A percentile compares a stretch with the other conserved stretches of the same genome.
Evolutionary conservation across 23 red algal genomes (phyloP).

Genomic region (Gracilaria vermiculophylla): DNA sequence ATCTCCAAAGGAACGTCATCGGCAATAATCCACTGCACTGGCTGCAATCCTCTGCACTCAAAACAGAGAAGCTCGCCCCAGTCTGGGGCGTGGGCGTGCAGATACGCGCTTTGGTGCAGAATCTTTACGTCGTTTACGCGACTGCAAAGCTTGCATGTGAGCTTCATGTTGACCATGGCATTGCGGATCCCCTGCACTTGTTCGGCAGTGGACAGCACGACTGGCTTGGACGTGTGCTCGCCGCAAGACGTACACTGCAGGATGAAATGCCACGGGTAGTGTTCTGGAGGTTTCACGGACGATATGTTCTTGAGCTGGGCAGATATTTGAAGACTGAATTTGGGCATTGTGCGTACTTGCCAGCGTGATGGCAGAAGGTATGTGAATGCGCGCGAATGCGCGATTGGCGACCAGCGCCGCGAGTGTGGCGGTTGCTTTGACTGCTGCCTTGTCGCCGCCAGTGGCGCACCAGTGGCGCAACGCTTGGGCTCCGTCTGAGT

Average conservation of each 20-base stretch:
- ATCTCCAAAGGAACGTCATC: slow-evolving; percentile 63
- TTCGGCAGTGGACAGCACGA: slow-evolving; percentile 30
- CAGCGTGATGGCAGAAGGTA: not conserved
- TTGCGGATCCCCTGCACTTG: slow-evolving; percentile 62
- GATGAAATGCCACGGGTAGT: slow-evolving; percentile 67
- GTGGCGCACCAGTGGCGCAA: too few species aligned
- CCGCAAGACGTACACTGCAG: slow-evolving; percentile 56
- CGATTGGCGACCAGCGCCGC: not conserved
- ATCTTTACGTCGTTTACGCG: slow-evolving; percentile 58
- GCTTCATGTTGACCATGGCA: slow-evolving; percentile 37
- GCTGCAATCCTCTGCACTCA: slow-evolving; percentile 64
- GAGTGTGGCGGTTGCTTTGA: too few species aligned
- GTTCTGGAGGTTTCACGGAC: slow-evolving; percentile 21
- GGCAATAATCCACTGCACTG: slow-evolving; percentile 10
- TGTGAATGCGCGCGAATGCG: not conserved
- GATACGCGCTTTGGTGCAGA: slow-evolving; percentile 15
- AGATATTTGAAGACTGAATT: slow-evolving; percentile 54
- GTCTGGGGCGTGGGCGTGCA: slow-evolving; percentile 17
- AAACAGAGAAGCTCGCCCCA: slow-evolving; percentile 46
- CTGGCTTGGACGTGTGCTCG: slow-evolving; percentile 57
- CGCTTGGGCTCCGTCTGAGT: too few species aligned
- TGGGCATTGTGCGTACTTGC: slow-evolving; percentile 23
- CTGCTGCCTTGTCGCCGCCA: too few species aligned
- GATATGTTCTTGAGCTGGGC: slow-evolving; percentile 47
- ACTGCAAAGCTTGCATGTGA: slow-evolving; percentile 76